Evolutionary conservation across 441 rosid species (phyloP).

Genomic region (Gossypium trilobum): DNA sequence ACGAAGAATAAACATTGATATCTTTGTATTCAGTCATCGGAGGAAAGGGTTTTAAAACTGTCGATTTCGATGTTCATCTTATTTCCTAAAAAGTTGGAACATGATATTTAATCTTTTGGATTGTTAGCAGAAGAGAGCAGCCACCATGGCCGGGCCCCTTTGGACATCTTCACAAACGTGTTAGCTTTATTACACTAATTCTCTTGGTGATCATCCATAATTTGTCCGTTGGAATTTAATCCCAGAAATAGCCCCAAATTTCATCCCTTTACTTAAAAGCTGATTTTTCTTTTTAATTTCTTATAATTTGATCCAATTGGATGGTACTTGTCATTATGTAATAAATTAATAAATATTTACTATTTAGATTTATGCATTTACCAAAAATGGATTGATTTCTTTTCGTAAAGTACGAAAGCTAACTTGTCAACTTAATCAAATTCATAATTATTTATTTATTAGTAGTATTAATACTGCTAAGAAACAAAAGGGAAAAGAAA

Average conservation of each 20-base stretch:
- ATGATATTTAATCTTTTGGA: constrained; percentile 15
- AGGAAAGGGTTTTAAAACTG: neutral
- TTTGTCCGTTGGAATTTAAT: neutral
- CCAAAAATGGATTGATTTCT: neutral
- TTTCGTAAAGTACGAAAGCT: neutral
- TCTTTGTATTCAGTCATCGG: neutral
- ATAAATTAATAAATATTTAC: neutral
- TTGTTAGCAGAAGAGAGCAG: neutral
- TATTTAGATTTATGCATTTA: neutral
- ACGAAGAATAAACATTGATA: neutral
- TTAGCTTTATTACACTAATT: neutral
- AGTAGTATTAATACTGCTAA: neutral
- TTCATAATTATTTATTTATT: neutral
- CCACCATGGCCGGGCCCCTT: constrained; percentile 9
- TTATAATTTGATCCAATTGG: no score
- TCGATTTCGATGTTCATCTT: constrained; percentile 12
- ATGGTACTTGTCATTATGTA: neutral
- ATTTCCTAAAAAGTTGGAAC: constrained; percentile 29
- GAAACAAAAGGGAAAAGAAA: neutral
- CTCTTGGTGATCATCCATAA: neutral
- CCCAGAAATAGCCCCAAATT: neutral
- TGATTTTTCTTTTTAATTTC: no score
- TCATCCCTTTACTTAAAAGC: no score
- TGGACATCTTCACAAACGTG: neutral
- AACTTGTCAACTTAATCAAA: neutral